A percentile compares a stretch with the other conserved stretches of the same genome.
Evolutionary conservation across 495 filamentous ascomycete species (phyloP).

Genomic region (Bacidia gigantensis): DNA sequence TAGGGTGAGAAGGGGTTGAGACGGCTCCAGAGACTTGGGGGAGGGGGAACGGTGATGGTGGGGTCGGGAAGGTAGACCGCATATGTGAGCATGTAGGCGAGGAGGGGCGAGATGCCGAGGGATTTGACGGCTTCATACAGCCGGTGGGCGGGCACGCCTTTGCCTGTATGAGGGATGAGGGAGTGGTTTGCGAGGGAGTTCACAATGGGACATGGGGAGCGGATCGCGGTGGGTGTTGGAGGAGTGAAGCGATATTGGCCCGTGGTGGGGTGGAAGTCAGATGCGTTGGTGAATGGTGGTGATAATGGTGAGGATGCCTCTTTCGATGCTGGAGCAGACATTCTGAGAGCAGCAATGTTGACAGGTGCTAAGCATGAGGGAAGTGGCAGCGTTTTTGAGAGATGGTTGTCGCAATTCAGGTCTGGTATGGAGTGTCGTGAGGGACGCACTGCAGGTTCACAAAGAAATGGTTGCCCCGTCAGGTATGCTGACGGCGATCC

Average conservation of each 20-base stretch:
- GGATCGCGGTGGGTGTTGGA: background rate
- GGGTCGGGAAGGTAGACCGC: background rate
- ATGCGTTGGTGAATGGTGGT: too few species aligned
- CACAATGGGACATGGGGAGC: constrained; percentile 4
- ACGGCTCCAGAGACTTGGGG: background rate
- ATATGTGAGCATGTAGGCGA: constrained; percentile 4
- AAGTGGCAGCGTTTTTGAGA: too few species aligned
- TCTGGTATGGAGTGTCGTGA: too few species aligned
- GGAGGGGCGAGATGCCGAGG: constrained; percentile 6
- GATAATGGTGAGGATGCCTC: too few species aligned
- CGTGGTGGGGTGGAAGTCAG: background rate
- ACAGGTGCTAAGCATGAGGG: too few species aligned
- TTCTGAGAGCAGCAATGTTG: too few species aligned
- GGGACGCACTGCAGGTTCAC: too few species aligned
- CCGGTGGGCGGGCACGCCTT: background rate
- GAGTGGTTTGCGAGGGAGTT: constrained; percentile 19
- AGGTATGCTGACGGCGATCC: too few species aligned
- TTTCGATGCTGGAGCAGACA: too few species aligned
- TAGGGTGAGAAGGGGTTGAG: background rate
- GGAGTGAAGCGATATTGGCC: too few species aligned
- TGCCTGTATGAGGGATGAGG: constrained; percentile 13
- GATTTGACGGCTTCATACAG: constrained; percentile 2
- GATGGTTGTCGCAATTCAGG: too few species aligned
- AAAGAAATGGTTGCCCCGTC: too few species aligned
- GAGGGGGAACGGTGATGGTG: background rate